Evolutionary conservation across 352 stramenopile species (phyloP).

Genomic region (Phytopythium vexans): DNA sequence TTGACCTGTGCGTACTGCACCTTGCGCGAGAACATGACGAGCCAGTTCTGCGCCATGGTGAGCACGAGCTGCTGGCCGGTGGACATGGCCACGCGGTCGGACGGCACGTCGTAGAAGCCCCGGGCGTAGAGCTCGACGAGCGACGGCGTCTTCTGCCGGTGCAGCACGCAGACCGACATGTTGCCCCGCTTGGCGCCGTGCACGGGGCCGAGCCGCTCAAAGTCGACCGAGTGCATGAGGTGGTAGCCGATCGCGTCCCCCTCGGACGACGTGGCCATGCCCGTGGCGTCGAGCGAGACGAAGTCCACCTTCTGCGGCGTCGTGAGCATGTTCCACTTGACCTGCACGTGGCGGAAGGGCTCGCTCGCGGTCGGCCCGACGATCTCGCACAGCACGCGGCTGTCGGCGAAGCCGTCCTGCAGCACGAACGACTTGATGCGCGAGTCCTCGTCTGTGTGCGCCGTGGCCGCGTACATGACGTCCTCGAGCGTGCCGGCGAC

Average conservation of each 20-base stretch:
- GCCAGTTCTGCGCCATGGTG: conserved; percentile 19
- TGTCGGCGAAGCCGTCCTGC: conserved; percentile 4
- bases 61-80: conserved; percentile 10
- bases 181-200: not conserved
- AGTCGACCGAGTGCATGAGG: conserved; percentile 13
- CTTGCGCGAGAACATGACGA: conserved; percentile 22
- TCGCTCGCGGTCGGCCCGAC: conserved; percentile 1
- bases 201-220: conserved; percentile 6
- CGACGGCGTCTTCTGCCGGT: conserved; percentile 5
- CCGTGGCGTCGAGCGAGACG: conserved; percentile 14
- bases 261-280: not conserved
- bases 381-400: conserved; percentile 3
- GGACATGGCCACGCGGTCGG: conserved; percentile 5
- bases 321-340: conserved; percentile 8
- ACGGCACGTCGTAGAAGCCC: conserved; percentile 5
- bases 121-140: conserved; percentile 7
- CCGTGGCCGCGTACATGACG: conserved; percentile 7
- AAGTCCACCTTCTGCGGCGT: conserved; percentile 8
- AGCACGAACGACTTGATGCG: conserved; percentile 6
- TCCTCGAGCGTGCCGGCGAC: conserved; percentile 9
- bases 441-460: not conserved
- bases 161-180: conserved; percentile 16
- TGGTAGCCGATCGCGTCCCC: conserved; percentile 18
- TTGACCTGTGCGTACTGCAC: conserved; percentile 31
- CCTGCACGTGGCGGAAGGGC: conserved; percentile 9